A percentile compares a stretch with the other conserved stretches of the same genome.
phyloP scores from a whole-genome alignment of 2,329 filamentous ascomycete species.

The Tolypocladium ovalisporum region DNA sequence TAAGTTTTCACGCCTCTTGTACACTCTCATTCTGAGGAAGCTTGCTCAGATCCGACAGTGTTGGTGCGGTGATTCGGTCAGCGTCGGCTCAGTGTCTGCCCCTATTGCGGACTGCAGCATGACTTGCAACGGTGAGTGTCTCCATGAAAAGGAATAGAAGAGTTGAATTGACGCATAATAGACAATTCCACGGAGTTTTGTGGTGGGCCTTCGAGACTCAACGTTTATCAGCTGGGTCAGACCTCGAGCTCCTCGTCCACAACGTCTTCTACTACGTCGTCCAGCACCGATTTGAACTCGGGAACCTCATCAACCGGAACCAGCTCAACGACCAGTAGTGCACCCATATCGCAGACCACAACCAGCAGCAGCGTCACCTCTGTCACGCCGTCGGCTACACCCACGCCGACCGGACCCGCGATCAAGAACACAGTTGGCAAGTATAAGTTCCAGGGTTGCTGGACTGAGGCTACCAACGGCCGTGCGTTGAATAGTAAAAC shows the following conservation, averaged over 20 bases:
- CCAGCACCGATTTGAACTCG: background rate
- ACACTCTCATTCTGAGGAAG: background rate
- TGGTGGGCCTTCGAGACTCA: slow-evolving; percentile 21
- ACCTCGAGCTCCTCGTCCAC: background rate
- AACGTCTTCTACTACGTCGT: slow-evolving; percentile 2
- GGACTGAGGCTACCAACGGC: slow-evolving; percentile 18
- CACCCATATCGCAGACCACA: slow-evolving; percentile 11
- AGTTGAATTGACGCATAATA: slow-evolving; percentile 2
- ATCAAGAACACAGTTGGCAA: slow-evolving; percentile 13
- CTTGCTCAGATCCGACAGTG: slow-evolving; percentile 13
- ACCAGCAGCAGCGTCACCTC: slow-evolving; percentile 6
- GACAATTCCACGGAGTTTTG: slow-evolving; percentile 25
- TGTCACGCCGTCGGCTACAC: slow-evolving; percentile 7
- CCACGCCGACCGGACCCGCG: slow-evolving; percentile 12
- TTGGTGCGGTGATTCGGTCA: slow-evolving; percentile 22
- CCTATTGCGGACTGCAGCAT: slow-evolving; percentile 20
- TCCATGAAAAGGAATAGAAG: background rate
- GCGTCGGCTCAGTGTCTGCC: slow-evolving; percentile 15
- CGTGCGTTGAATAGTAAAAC: slow-evolving; percentile 18
- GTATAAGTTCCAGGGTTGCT: slow-evolving; percentile 25
- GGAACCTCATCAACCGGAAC: background rate
- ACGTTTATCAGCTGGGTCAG: slow-evolving; percentile 19
- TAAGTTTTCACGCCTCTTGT: slow-evolving; percentile 4
- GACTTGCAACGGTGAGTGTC: slow-evolving; percentile 17
- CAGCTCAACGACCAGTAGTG: slow-evolving; percentile 10